phyloP scores from a whole-genome alignment of 148 eudicot species.

The Rhododendron henanense region DNA sequence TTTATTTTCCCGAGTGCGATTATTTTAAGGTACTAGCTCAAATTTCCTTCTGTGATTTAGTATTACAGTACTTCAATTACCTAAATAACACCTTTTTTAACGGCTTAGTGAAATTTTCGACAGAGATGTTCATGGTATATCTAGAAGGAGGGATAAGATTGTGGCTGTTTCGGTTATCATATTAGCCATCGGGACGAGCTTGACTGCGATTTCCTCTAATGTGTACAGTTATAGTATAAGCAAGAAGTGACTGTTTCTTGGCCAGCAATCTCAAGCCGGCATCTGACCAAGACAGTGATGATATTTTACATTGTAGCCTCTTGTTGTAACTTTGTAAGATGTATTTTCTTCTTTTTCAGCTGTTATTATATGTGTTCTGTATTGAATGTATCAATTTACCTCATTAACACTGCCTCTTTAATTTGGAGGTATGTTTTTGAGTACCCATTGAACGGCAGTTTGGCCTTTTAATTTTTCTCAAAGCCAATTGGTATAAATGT shows the following conservation, averaged over 20 bases:
- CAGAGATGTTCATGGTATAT: constrained; percentile 74
- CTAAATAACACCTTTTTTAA: neutral
- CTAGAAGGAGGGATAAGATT: constrained; percentile 43
- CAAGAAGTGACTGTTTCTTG: constrained; percentile 1
- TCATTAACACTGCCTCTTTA: neutral
- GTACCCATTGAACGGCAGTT: neutral
- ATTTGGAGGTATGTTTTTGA: neutral
- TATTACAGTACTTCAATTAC: neutral
- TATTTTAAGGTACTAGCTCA: constrained; percentile 55
- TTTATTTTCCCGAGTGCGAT: constrained; percentile 81
- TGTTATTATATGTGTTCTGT: neutral
- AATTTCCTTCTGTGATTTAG: neutral
- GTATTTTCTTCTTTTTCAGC: neutral
- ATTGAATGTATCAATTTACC: neutral
- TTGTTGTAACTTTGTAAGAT: neutral
- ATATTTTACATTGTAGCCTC: neutral
- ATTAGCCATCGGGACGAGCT: constrained; percentile 52
- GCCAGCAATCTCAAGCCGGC: neutral
- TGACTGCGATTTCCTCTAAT: constrained; percentile 48
- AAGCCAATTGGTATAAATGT: neutral
- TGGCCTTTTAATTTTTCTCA: neutral
- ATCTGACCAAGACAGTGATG: neutral
- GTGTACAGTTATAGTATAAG: constrained; percentile 26
- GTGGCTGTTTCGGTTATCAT: constrained; percentile 47
- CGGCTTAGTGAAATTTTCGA: neutral